phyloP scores from a whole-genome alignment of 805 yeast genomes.

The Candida ascalaphidarum region DNA sequence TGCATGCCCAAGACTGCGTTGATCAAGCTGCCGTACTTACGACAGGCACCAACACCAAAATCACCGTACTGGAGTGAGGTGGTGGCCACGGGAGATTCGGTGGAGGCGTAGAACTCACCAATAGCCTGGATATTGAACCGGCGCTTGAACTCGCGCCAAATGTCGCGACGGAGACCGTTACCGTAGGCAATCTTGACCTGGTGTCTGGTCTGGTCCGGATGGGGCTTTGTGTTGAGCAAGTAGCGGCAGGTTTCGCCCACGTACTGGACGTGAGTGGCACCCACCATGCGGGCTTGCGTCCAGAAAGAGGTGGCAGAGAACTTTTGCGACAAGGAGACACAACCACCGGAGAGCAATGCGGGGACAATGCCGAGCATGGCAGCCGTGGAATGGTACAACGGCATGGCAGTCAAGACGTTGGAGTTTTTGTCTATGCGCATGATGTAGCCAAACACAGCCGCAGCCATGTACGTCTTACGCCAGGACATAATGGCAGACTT shows the following conservation, averaged over 20 bases:
- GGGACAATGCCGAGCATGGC: conserved; percentile 80
- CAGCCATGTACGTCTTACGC: conserved; percentile 73
- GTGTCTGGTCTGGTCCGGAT: conserved; percentile 60
- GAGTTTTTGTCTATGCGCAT: conserved; percentile 48
- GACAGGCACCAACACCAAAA: conserved; percentile 81
- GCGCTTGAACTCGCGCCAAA: conserved; percentile 74
- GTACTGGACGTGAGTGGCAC: conserved; percentile 80
- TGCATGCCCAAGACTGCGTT: conserved; percentile 41
- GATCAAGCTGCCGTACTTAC: conserved; percentile 63
- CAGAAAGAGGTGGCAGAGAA: conserved; percentile 82
- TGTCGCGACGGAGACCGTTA: conserved; percentile 83
- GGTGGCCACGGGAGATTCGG: conserved; percentile 86
- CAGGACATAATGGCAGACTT: conserved; percentile 91
- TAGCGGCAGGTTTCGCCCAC: conserved; percentile 95
- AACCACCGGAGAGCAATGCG: conserved; percentile 55
- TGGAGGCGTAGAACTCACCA: conserved; percentile 91
- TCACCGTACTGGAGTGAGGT: conserved; percentile 74
- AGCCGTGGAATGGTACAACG: conserved; percentile 91
- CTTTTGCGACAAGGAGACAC: conserved; percentile 69
- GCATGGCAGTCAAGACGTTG: conserved; percentile 84
- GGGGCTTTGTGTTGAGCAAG: conserved; percentile 54
- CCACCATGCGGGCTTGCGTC: conserved; percentile 70
- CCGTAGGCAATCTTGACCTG: conserved; percentile 69
- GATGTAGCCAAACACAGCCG: conserved; percentile 60
- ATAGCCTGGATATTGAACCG: conserved; percentile 68